Base-by-base conservation (phyloP, 2,329 filamentous ascomycete species). In the Exophiala mesophila region DNA sequence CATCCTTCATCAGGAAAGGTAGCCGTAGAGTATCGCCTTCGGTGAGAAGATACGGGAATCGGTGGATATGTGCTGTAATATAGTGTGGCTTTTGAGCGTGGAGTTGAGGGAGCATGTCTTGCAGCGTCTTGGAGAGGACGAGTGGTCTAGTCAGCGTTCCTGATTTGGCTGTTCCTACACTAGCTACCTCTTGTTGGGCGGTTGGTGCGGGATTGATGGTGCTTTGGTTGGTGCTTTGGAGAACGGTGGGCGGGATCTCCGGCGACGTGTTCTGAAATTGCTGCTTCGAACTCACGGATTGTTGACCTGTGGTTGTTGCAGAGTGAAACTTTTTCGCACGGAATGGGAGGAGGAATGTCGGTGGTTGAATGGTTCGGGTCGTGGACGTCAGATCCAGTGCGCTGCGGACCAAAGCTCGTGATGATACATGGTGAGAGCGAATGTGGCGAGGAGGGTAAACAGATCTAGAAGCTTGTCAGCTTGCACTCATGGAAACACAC, bases 1-100 rank as follows among this genome's bases (percentile, higher is more conserved):
- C 85, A 18, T 77, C 80, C 2, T 81, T 78, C 80, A 92, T 87
- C 57, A 77, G 76, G 70, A 89, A 89, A 4, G 86, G 86, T 39
- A 92, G 78, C 24, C 85, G 84, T 37, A 92, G 65, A 46, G 74
- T 72, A 67, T 92, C 86, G 54, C 86, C 86, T 32, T 74, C 70
- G 0, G 69, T 72, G 37, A 73, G 57, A 17, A 73, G 64, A 57
- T 70, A 73, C n/a, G 70, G 69, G n/a, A 65, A 63, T 3, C 65
- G 64, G 53, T 73, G 70, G 20, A 73, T 55, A 54, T 72, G 68
- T 8, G 68, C 65, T 18, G 64, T 63, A 29, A 72, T 62, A 56
- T 71, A 73, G 59, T 71, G 68, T 17, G 68, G 66, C 26, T 59
- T 55, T 53, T 73, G 70, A 32, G 62, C 57, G 30, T 58, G 57